Conservation (phyloP, 139 green algal species). For the Micromonas pusilla region DNA sequence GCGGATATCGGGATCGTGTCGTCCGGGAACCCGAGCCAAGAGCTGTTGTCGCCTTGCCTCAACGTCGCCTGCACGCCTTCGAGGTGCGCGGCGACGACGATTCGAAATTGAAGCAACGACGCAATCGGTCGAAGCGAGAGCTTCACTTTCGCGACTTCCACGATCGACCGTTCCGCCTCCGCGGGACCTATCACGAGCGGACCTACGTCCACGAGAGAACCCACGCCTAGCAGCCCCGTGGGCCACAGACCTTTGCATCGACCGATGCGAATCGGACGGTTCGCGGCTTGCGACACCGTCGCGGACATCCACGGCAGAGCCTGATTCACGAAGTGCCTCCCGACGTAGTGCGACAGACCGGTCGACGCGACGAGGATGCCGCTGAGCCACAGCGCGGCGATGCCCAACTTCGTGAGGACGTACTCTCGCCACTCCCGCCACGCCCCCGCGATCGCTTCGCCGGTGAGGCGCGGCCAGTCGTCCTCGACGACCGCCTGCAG, state of each 20-base stretch:
- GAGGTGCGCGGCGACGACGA: conserved; percentile 47
- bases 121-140: conserved; percentile 50
- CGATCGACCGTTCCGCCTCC: conserved; percentile 34
- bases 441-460: background rate
- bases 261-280: conserved; percentile 8
- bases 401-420: background rate
- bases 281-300: background rate
- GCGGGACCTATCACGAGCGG: conserved; percentile 37
- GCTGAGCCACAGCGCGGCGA: background rate
- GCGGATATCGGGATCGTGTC: conserved; percentile 51
- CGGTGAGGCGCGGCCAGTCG: background rate
- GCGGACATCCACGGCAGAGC: background rate
- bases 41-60: conserved; percentile 40
- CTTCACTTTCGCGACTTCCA: conserved; percentile 35
- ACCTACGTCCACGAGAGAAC: conserved; percentile 28
- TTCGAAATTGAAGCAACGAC: conserved; percentile 45
- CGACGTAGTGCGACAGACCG: background rate
- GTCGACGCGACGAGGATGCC: background rate
- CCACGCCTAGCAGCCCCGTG: conserved; percentile 35
- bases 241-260: conserved; percentile 26
- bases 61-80: conserved; percentile 33
- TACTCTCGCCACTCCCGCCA: background rate
- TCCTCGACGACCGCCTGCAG: background rate
- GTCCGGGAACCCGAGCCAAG: conserved; percentile 78
- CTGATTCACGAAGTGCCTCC: background rate